Base-by-base conservation (phyloP, 331 rosid species). In the Erythrophleum ivorense region DNA sequence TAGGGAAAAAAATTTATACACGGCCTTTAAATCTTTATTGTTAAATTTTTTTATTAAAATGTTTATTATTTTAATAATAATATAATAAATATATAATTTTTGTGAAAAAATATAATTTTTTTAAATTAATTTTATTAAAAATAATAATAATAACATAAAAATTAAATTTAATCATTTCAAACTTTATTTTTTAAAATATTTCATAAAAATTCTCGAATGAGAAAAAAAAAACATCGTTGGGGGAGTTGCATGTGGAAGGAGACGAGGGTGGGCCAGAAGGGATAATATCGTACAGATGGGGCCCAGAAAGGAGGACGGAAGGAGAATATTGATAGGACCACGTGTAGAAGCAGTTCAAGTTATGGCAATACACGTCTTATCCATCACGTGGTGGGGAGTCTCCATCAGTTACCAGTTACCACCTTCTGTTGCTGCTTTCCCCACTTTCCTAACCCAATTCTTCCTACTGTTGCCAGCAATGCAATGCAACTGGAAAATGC, bases 351-450 rank as follows among this genome's bases (percentile, higher is more conserved):
- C 53, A 21, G 65, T 16, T 64, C 36, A 79, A 16, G 48, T 55
- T 29, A 55, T 68, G 58, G 11, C 76, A n/a, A 19, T 36, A 43
- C 45, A 24, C 49, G 68, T 53, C 21, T 53, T 33, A n/a, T 40
- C 64, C 78, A 43, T 68, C 85, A 75, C 71, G 46, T 67, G 85
- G 77, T 53, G 64, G 31, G 8, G 8, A 81, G 85, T 75, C 85
- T 2, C 33, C 2, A 29, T 78, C 84, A 65, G 52, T 13, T 8
- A 12, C 70, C 84, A 65, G 52, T 13, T 13, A 12, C 70, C 69
- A 76, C 60, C 41, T 53, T 62, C 14, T 10, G 68, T 48, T 64
- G 58, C 49, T 60, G 18, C 72, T 34, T 33, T 14, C 29, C 77
- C 48, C 40, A 33, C 71, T 48, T 15, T 6, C 14, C 13, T 34